Evolutionary conservation across 1,284 basidiomycete genomes (phyloP), one percentile per base, ranked within the genome.

Genomic region (Cryptococcus wingfieldii): DNA sequence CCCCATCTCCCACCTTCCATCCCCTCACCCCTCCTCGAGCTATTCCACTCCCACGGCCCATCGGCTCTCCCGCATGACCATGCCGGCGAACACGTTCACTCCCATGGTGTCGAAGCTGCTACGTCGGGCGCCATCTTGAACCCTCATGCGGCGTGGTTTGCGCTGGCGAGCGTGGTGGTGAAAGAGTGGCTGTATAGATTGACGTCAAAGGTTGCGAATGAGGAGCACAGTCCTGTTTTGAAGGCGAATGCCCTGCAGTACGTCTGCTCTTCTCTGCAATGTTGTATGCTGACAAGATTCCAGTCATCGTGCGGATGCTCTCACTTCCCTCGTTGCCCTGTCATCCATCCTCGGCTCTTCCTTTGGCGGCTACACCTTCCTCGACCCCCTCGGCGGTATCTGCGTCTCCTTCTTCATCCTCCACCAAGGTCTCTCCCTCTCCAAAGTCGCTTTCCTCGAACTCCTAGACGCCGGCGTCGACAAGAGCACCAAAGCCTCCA

Each of bases 81-180:
- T 31, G 67, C 53, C 42, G 50, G 41, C 14, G 49, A 52, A n/a
- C 47, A 45, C 27, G 56, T 42, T 9, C 58, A 60, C 12, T 56
- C 58, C 5, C 66, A 72, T 55, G 39, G 16, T 12, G 14, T 19
- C 8, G 39, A 42, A 16, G 64, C 18, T 28, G 57, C 8, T 62
- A 14, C 18, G n/a, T 14, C 51, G 14, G 71, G 61, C 3, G 73
- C 73, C 0, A 58, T 78, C n/a, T 83, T 97, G 5, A 93, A 97
- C 72, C 89, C 91, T 16, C 94, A 97, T 68, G 95, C 96, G 18
- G 92, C 94, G 48, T 97, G 93, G 91, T 95, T 97, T 67, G 95
- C 95, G 1, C 83, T 86, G 0, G 73, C 86, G 37, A 86, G 88
- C 60, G 85, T 98, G 2, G 56, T 89, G 1, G 78, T 84, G 60